These are phyloP conservation scores for Candida broadrunensis DNA, from an alignment of 805 yeast genomes.

Conservation along the genomic window DNA sequence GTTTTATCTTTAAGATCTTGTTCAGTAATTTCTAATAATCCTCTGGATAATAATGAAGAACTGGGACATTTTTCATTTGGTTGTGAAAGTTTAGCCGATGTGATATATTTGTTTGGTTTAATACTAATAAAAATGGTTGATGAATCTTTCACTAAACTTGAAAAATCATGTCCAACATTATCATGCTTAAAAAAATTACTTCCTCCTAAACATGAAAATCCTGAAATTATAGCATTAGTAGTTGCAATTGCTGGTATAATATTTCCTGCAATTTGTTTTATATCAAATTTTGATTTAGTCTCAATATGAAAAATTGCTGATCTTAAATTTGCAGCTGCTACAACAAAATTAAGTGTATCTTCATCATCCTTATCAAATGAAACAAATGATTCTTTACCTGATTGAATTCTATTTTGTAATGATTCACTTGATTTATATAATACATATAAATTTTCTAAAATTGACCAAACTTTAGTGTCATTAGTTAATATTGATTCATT, in stretches of 20 bases:
- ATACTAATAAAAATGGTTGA: constrained; percentile 38
- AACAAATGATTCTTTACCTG: constrained; percentile 34
- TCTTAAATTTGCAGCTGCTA: constrained; percentile 78
- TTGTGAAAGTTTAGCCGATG: constrained; percentile 55
- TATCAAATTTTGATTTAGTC: constrained; percentile 73
- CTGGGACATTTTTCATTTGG: constrained; percentile 76
- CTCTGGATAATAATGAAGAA: constrained; percentile 54
- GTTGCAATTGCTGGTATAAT: constrained; percentile 99
- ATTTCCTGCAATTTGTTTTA: constrained; percentile 95
- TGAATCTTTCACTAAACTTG: constrained; percentile 13
- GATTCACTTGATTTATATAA: constrained; percentile 47
- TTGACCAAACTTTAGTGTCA: constrained; percentile 56
- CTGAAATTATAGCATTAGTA: constrained; percentile 93
- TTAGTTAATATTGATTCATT: constrained; percentile 20
- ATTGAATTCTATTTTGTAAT: constrained; percentile 47
- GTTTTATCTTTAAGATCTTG: constrained; percentile 24
- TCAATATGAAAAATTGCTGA: constrained; percentile 69
- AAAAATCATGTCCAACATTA: constrained; percentile 26
- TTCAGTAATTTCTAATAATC: constrained; percentile 38
- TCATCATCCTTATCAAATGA: constrained; percentile 94
- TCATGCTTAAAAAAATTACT: constrained; percentile 44
- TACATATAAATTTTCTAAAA: constrained; percentile 60
- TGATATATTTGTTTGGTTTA: constrained; percentile 59
- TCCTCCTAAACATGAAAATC: constrained; percentile 76
- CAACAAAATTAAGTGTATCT: constrained; percentile 85